Conservation (phyloP, 257 asterid genomes). For the Thymus quinquecostatus region DNA sequence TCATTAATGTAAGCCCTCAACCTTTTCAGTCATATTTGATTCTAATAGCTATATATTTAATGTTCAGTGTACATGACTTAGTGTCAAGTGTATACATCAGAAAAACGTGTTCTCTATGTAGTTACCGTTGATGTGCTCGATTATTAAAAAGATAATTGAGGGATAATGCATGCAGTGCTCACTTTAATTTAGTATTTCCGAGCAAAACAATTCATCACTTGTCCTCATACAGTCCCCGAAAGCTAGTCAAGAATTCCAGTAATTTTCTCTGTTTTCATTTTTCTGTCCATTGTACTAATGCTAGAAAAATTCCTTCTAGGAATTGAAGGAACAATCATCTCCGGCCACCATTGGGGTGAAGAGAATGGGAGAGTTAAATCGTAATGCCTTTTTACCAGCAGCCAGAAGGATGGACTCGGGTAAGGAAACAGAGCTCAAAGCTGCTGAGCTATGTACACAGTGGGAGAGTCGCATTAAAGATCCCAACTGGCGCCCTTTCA, state of each 20-base stretch:
- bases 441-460: conserved; percentile 53
- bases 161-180: no score
- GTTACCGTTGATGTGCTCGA: not conserved
- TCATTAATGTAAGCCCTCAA: conserved; percentile 59
- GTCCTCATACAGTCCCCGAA: no score
- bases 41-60: no score
- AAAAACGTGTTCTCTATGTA: no score
- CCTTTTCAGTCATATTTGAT: not conserved
- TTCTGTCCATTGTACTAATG: conserved; percentile 10
- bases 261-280: not conserved
- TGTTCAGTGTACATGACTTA: no score
- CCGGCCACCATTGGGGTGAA: conserved; percentile 57
- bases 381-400: conserved; percentile 58
- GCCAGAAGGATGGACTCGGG: conserved; percentile 52
- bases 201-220: no score
- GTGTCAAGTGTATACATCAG: no score
- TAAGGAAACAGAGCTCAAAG: conserved; percentile 47
- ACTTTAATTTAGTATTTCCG: not conserved
- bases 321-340: conserved; percentile 37
- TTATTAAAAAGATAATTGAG: not conserved
- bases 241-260: not conserved
- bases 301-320: conserved; percentile 36
- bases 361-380: conserved; percentile 72
- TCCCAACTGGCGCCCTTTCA: conserved; percentile 78
- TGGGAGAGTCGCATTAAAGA: conserved; percentile 74